Conservation (phyloP, 495 filamentous ascomycete species). For the Apodospora peruviana region DNA sequence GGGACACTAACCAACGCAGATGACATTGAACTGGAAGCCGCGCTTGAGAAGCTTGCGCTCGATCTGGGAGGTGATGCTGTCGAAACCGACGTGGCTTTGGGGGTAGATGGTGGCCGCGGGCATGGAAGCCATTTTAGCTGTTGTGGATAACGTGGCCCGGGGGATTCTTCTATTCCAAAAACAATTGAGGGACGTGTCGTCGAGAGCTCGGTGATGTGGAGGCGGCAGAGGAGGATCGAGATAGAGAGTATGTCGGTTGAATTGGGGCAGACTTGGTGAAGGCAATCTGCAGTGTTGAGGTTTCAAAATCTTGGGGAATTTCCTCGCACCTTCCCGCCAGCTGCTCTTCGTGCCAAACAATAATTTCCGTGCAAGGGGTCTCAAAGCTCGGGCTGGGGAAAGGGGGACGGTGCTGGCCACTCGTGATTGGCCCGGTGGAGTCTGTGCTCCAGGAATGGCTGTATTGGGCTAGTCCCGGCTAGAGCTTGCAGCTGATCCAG, state of each 20-base stretch:
- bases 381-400: constrained; percentile 28
- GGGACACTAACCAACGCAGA: constrained; percentile 85
- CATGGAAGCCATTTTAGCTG: constrained; percentile 41
- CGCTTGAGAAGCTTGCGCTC: constrained; percentile 99
- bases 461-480: constrained; percentile 15
- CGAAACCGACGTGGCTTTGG: constrained; percentile 96
- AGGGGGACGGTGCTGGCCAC: constrained; percentile 33
- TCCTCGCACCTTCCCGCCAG: constrained; percentile 30
- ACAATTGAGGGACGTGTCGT: constrained; percentile 19
- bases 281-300: constrained; percentile 10
- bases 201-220: constrained; percentile 4
- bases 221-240: constrained; percentile 1
- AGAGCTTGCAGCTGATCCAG: constrained; percentile 6
- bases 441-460: constrained; percentile 28
- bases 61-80: constrained; percentile 97
- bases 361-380: constrained; percentile 44
- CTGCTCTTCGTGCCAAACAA: constrained; percentile 38
- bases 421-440: constrained; percentile 34
- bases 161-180: constrained; percentile 37
- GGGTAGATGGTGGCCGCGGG: constrained; percentile 63
- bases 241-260: constrained; percentile 12
- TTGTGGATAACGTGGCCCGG: constrained; percentile 15
- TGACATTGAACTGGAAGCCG: constrained; percentile 99
- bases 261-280: constrained; percentile 18
- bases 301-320: constrained; percentile 21